Base-by-base conservation (phyloP, 2,329 filamentous ascomycete species). In the Sporothrix humicola region DNA sequence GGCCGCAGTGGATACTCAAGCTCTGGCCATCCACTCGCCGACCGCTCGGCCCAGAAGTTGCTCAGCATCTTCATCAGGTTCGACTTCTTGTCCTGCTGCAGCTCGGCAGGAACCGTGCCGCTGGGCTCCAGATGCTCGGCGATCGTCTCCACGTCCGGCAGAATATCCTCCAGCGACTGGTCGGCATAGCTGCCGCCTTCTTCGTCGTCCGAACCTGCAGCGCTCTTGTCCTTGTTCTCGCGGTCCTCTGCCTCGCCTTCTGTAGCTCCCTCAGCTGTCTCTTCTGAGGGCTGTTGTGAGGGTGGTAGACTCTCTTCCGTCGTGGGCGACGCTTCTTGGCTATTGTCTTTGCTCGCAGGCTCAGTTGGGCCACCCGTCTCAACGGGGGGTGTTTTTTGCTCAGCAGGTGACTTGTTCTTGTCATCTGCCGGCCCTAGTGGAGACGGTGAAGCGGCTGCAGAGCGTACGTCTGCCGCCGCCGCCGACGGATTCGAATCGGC, bases 41-140 rank as follows among this genome's bases (percentile, higher is more conserved):
- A 98, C 71, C 96, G 90, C 82, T 99, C 97, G 2, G 96, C 97
- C 96, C 96, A 99, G 82, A 99, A 99, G 79, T 95, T 98, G 17
- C 94, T 96, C 63, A 99, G 87, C 84, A 98, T 94, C 80, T 97
- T 97, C 89, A 99, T 92, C 76, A 98, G 85, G 63, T 94, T 98
- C 73, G 91, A 95, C 81, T 95, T 96, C 79, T 98, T 94, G 79
- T 98, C 94, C 79, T 94, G 97, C 0, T 94, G 94, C 13, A 99
- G 87, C 77, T 97, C 94, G 10, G 93, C 82, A 0, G 88, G 86
- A 31, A 90, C 86, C 71, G 90, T 89, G 1, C 85, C 84, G 77
- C 84, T 88, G 3, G 87, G 86, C 77, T 90, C 91, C 75, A 90
- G 85, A 74, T 88, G 87, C 66, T 89, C 88, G 1, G 88, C 88